Conservation (phyloP, 2,329 filamentous ascomycete genomes). For the Diaporthe vexans region DNA sequence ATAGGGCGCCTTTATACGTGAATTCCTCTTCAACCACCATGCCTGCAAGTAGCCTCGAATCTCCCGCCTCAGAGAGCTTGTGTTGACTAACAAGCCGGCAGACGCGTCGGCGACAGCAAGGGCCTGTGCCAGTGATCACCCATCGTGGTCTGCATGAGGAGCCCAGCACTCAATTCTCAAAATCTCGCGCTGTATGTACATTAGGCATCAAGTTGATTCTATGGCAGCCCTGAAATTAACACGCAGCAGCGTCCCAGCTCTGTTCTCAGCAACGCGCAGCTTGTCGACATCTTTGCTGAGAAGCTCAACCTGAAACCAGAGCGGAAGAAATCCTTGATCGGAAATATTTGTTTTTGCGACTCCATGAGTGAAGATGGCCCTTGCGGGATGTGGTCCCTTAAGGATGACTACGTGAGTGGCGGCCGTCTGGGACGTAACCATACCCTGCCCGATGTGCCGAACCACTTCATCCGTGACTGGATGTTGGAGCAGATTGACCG, state of each 20-base stretch:
- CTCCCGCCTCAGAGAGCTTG: neutral
- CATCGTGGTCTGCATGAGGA: neutral
- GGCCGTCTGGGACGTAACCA: conserved; percentile 27
- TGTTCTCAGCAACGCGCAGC: conserved; percentile 5
- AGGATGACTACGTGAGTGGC: neutral
- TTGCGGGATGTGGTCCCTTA: neutral
- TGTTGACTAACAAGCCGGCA: neutral
- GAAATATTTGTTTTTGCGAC: neutral
- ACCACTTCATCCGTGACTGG: conserved; percentile 11
- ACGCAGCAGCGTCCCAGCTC: neutral
- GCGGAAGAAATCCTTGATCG: neutral
- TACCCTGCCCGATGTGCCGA: conserved; percentile 16
- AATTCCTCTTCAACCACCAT: neutral
- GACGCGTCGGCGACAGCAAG: neutral
- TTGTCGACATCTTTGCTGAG: conserved; percentile 14
- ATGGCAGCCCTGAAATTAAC: neutral
- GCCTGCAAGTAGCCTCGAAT: neutral
- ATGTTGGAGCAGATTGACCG: neutral
- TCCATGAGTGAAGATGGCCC: neutral
- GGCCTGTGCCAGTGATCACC: no score
- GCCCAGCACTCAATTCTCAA: neutral
- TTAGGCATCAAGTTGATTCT: neutral
- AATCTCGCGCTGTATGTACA: neutral
- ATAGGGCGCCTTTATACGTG: neutral
- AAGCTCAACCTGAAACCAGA: neutral